These are phyloP conservation scores for Athelia sp. DNA, from an alignment of 1,284 basidiomycete genomes.

Conservation along the genomic window DNA sequence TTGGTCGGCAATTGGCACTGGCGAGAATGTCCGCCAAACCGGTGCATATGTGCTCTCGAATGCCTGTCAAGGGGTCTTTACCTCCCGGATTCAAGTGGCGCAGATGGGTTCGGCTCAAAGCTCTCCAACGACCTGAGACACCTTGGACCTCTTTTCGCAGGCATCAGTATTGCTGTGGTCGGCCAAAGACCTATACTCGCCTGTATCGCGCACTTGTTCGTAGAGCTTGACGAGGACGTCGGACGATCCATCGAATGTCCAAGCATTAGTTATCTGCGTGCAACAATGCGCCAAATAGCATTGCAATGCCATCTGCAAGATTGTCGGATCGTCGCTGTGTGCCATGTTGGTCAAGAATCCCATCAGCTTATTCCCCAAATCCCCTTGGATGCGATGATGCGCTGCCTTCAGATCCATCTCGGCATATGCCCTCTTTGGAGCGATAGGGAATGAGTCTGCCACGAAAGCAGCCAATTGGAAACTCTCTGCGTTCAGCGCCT, in stretches of 20 bases:
- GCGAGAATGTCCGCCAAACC: no score
- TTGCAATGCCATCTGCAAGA: constrained; percentile 27
- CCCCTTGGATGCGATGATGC: not conserved
- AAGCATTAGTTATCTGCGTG: no score
- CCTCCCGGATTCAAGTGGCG: not conserved
- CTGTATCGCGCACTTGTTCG: constrained; percentile 19
- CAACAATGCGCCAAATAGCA: constrained; percentile 15
- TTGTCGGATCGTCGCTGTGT: constrained; percentile 22
- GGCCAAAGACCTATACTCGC: constrained; percentile 14
- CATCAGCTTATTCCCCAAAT: constrained; percentile 16
- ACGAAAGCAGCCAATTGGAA: constrained; percentile 29
- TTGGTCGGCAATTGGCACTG: no score
- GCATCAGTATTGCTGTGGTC: constrained; percentile 9
- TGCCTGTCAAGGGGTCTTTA: no score
- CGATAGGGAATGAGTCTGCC: constrained; percentile 23
- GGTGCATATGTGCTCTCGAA: no score
- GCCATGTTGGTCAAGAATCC: constrained; percentile 20
- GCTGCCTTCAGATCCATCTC: not conserved
- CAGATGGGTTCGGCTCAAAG: constrained; percentile 22
- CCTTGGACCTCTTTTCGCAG: constrained; percentile 19
- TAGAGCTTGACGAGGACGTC: constrained; percentile 20
- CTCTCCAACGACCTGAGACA: constrained; percentile 24
- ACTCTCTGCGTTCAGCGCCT: constrained; percentile 27
- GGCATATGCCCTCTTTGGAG: not conserved
- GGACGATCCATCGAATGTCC: no score